Conservation (phyloP, 345 rosid genomes). For the Zanthoxylum bungeanum region DNA sequence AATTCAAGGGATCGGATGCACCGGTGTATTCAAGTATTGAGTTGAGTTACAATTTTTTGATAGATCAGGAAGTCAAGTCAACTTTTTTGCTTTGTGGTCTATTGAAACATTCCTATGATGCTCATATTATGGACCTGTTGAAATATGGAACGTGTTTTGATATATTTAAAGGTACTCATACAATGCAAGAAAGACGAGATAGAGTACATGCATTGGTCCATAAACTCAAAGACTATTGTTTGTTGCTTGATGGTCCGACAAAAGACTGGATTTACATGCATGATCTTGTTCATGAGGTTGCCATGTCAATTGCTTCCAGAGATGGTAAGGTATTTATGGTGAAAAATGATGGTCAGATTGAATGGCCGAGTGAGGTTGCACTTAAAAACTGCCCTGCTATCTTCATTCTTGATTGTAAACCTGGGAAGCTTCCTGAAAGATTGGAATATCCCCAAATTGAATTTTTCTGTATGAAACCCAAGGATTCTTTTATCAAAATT, state of each 20-base stretch:
- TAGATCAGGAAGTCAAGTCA: background rate
- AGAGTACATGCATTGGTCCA: conserved; percentile 10
- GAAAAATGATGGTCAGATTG: background rate
- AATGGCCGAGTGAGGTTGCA: background rate
- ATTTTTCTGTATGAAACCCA: background rate
- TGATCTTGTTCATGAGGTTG: conserved; percentile 29
- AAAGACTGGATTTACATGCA: background rate
- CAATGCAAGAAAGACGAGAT: conserved; percentile 8
- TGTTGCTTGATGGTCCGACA: conserved; percentile 5
- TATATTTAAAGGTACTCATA: background rate
- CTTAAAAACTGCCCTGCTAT: background rate
- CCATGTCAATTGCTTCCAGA: conserved; percentile 9
- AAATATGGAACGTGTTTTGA: conserved; percentile 24
- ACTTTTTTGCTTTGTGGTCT: conserved; percentile 6
- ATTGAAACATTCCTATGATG: background rate
- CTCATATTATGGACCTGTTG: conserved; percentile 9
- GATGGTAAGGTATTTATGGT: background rate
- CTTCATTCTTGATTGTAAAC: background rate
- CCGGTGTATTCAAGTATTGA: background rate
- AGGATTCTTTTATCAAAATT: background rate
- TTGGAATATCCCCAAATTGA: conserved; percentile 17
- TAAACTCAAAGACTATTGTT: conserved; percentile 21
- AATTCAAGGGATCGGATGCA: background rate
- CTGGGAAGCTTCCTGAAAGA: background rate
- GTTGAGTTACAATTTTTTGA: background rate